Evolutionary conservation across 1,284 basidiomycete genomes (phyloP).

Genomic region (Trichosporon sp.): DNA sequence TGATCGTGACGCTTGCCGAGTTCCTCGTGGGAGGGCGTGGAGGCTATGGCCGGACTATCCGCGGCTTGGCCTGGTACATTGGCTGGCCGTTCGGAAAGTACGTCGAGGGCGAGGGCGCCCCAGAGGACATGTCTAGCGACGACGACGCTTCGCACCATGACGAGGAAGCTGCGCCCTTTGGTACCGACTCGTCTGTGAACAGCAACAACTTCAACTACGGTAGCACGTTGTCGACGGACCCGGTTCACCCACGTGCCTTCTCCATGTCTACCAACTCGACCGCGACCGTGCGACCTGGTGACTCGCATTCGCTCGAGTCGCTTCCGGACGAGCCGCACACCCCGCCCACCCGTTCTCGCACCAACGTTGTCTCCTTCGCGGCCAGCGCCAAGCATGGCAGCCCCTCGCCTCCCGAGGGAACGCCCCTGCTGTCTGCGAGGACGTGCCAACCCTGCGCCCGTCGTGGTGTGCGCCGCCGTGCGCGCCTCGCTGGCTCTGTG

Average conservation of each 20-base stretch:
- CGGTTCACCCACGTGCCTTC: slow-evolving; percentile 17
- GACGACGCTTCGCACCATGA: slow-evolving; percentile 21
- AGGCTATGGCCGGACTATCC: slow-evolving; percentile 82
- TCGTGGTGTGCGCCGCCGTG: slow-evolving; percentile 46
- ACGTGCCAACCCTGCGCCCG: slow-evolving; percentile 22
- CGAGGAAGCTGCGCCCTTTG: slow-evolving; percentile 24
- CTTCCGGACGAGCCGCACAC: slow-evolving; percentile 24
- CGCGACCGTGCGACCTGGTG: slow-evolving; percentile 31
- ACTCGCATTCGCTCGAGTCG: slow-evolving; percentile 13
- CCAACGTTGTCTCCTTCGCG: slow-evolving; percentile 47
- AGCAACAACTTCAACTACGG: slow-evolving; percentile 13
- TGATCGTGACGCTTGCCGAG: slow-evolving; percentile 69
- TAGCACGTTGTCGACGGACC: slow-evolving; percentile 6
- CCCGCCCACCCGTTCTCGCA: slow-evolving; percentile 23
- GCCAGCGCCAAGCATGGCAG: slow-evolving; percentile 31
- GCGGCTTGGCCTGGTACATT: slow-evolving; percentile 93
- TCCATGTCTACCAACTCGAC: slow-evolving; percentile 32
- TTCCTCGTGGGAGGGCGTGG: slow-evolving; percentile 67
- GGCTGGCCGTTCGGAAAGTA: slow-evolving; percentile 99
- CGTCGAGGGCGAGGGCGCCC: slow-evolving; percentile 77
- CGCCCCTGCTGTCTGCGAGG: slow-evolving; percentile 40
- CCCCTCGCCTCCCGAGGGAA: slow-evolving; percentile 36
- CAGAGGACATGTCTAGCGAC: slow-evolving; percentile 35
- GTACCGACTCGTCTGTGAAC: background rate
- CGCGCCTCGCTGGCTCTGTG: slow-evolving; percentile 59